Evolutionary conservation across 768 basidiomycete species (phyloP).

Genomic region (Mycena filopes): DNA sequence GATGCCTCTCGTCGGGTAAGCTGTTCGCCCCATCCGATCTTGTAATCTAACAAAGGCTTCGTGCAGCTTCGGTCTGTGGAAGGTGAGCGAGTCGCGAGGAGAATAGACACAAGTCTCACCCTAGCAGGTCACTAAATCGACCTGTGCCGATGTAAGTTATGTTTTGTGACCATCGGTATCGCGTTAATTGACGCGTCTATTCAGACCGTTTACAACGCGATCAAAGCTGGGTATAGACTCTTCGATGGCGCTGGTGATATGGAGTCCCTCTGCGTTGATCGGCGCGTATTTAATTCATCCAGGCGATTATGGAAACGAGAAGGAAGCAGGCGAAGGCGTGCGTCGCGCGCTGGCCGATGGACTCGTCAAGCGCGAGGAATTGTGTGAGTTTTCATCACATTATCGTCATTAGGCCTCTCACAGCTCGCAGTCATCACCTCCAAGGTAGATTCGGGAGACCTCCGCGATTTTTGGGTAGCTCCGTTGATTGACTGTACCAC

Average conservation of each 20-base stretch:
- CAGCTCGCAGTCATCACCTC: constrained; percentile 76
- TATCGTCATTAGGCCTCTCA: neutral
- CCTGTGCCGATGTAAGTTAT: constrained; percentile 67
- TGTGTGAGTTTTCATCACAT: constrained; percentile 63
- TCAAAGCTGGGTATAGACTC: constrained; percentile 88
- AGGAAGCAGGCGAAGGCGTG: constrained; percentile 81
- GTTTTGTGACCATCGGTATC: neutral
- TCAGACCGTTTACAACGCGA: constrained; percentile 85
- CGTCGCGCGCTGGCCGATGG: constrained; percentile 82
- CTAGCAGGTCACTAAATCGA: constrained; percentile 63
- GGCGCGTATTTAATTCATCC: neutral
- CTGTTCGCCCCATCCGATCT: constrained; percentile 15
- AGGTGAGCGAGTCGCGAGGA: constrained; percentile 50
- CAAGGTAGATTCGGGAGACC: constrained; percentile 58
- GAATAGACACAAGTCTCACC: neutral
- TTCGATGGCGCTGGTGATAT: constrained; percentile 89
- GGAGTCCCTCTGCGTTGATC: constrained; percentile 39
- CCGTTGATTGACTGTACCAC: neutral
- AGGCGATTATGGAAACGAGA: constrained; percentile 74
- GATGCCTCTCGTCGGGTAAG: constrained; percentile 82
- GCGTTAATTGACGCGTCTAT: neutral
- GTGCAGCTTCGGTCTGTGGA: constrained; percentile 76
- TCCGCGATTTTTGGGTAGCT: neutral
- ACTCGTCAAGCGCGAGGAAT: constrained; percentile 86
- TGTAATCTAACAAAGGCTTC: neutral